Percentiles rank a stretch among this genome's conserved stretches.
Evolutionary conservation across 2,329 filamentous ascomycete genomes (phyloP).

Genomic region (Aphanocladium album): DNA sequence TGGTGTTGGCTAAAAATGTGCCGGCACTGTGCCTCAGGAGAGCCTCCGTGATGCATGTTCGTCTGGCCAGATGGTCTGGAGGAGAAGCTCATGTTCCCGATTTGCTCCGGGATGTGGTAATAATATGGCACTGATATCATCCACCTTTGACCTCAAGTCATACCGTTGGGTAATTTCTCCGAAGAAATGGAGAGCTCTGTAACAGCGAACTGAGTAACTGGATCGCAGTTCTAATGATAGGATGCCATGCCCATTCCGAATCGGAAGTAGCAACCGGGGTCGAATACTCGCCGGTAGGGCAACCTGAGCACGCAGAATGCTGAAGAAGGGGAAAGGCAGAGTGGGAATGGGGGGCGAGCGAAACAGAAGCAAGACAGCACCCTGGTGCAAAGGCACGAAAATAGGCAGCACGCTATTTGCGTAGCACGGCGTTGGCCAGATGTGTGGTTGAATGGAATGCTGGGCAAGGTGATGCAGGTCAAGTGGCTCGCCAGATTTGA

Average conservation of each 20-base stretch:
- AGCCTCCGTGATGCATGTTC: background rate
- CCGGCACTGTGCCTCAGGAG: background rate
- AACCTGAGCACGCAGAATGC: background rate
- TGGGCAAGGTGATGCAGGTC: background rate
- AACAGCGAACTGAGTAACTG: background rate
- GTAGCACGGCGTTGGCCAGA: background rate
- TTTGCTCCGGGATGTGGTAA: background rate
- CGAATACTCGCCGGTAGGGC: background rate
- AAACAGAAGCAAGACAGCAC: background rate
- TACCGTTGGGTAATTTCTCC: background rate
- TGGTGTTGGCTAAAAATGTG: background rate
- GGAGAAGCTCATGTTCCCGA: background rate
- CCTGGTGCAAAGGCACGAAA: background rate
- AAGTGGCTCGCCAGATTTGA: conserved; percentile 1
- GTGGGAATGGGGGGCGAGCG: background rate
- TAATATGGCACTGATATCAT: background rate
- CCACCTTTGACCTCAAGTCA: background rate
- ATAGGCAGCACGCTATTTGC: background rate
- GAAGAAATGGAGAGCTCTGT: background rate
- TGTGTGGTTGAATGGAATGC: background rate
- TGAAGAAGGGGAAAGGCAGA: background rate
- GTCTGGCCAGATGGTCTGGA: background rate
- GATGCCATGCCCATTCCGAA: background rate
- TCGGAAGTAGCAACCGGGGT: background rate
- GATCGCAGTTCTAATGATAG: background rate